Evolutionary conservation across 2,329 filamentous ascomycete species (phyloP).

Genomic region (Colletotrichum cuscutae): DNA sequence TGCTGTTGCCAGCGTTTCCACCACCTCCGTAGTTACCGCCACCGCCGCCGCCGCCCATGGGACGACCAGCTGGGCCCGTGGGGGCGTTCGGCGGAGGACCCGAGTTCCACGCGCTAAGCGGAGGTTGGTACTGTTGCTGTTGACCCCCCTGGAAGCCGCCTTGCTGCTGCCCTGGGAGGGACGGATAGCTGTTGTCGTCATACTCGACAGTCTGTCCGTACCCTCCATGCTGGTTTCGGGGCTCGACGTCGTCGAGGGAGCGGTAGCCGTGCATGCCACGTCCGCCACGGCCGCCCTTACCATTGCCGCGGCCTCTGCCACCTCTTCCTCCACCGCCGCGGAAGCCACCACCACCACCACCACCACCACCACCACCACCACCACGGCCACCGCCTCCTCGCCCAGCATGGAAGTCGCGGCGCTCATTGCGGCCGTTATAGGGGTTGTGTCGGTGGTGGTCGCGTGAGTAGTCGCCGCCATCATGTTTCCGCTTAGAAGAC

Average conservation of each 20-base stretch:
- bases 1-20: slow-evolving; percentile 36
- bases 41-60: slow-evolving; percentile 34
- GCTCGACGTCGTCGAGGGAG: slow-evolving; percentile 74
- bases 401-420: slow-evolving; percentile 55
- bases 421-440: slow-evolving; percentile 50
- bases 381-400: slow-evolving; percentile 50
- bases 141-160: slow-evolving; percentile 32
- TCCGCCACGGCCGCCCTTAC: slow-evolving; percentile 56
- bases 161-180: slow-evolving; percentile 39
- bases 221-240: slow-evolving; percentile 56
- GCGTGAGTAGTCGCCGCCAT: slow-evolving; percentile 44
- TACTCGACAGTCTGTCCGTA: slow-evolving; percentile 57
- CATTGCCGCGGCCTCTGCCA: slow-evolving; percentile 51
- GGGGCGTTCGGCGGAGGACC: slow-evolving; percentile 27
- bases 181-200: slow-evolving; percentile 51
- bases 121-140: slow-evolving; percentile 36
- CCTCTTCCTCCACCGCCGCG: slow-evolving; percentile 53
- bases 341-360: slow-evolving; percentile 47
- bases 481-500: slow-evolving; percentile 68
- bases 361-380: slow-evolving; percentile 41
- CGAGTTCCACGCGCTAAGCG: slow-evolving; percentile 8
- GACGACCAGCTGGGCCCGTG: slow-evolving; percentile 35
- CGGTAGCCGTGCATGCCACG: slow-evolving; percentile 67
- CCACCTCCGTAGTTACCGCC: slow-evolving; percentile 36
- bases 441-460: slow-evolving; percentile 40